Evolutionary conservation across 352 stramenopile species (phyloP).

Genomic region (Globisporangium iwayamae): DNA sequence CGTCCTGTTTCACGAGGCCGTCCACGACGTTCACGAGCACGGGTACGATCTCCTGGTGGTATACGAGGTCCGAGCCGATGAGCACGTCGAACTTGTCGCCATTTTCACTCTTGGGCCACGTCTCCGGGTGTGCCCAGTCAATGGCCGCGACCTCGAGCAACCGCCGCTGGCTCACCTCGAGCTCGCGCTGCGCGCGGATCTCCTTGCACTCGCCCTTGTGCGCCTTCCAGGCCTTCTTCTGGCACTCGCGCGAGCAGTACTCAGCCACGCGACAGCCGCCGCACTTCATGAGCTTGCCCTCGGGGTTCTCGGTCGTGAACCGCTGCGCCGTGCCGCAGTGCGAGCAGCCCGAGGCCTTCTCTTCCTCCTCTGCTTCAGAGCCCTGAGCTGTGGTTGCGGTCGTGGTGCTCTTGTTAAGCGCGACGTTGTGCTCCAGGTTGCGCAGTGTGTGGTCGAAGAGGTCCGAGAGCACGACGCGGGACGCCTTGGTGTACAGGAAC

Average conservation of each 20-base stretch:
- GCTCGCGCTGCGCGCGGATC: slow-evolving; percentile 41
- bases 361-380: slow-evolving; percentile 12
- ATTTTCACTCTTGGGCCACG: slow-evolving; percentile 44
- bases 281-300: slow-evolving; percentile 85
- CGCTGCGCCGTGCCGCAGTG: slow-evolving; percentile 69
- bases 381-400: not conserved
- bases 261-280: slow-evolving; percentile 60
- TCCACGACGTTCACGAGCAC: slow-evolving; percentile 80
- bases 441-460: slow-evolving; percentile 79
- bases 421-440: slow-evolving; percentile 80
- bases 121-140: slow-evolving; percentile 77
- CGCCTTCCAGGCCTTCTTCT: slow-evolving; percentile 84
- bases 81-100: slow-evolving; percentile 60
- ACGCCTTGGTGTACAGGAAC: slow-evolving; percentile 75
- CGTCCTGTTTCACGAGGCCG: slow-evolving; percentile 39
- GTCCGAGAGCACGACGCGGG: slow-evolving; percentile 78
- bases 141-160: slow-evolving; percentile 65
- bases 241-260: slow-evolving; percentile 85
- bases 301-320: slow-evolving; percentile 79
- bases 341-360: slow-evolving; percentile 45
- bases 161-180: slow-evolving; percentile 11
- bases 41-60: slow-evolving; percentile 79
- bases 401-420: slow-evolving; percentile 49
- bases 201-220: slow-evolving; percentile 83
- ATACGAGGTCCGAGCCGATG: slow-evolving; percentile 83